Conservation (phyloP, 129 eudicot genomes). For the Flaveria trinervia region DNA sequence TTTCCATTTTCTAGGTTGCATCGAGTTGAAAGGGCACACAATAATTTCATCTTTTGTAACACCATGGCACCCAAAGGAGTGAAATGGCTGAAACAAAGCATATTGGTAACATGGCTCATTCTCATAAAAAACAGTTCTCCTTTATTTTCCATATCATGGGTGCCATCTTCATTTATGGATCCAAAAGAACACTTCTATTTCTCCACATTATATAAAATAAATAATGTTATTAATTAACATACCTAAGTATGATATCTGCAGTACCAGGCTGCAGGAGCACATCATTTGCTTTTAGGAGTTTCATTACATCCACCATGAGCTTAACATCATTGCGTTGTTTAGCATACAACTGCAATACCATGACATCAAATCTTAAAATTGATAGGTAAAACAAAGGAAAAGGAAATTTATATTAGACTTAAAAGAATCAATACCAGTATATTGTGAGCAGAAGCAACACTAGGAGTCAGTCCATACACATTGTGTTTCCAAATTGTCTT, state of each 20-base stretch:
- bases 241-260: conserved; percentile 86
- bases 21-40: too few species aligned
- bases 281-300: conserved; percentile 67
- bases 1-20: too few species aligned
- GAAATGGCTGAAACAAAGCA: too few species aligned
- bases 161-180: too few species aligned
- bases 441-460: conserved; percentile 74
- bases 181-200: conserved; percentile 3
- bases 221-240: conserved; percentile 4
- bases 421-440: conserved; percentile 50
- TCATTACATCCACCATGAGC: conserved; percentile 74
- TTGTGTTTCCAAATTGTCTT: conserved; percentile 79
- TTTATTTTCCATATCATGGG: too few species aligned
- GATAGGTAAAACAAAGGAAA: background rate
- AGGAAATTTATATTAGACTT: background rate
- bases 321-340: conserved; percentile 65
- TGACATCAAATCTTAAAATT: conserved; percentile 12
- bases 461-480: conserved; percentile 71
- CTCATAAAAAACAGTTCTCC: too few species aligned
- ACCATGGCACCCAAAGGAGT: too few species aligned
- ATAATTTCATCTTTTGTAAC: too few species aligned
- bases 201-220: background rate
- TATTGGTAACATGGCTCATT: too few species aligned
- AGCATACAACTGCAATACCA: conserved; percentile 61
- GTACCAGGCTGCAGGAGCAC: conserved; percentile 90